Conservation (phyloP, 2,329 filamentous ascomycete genomes). For the Colletotrichum sojae region DNA sequence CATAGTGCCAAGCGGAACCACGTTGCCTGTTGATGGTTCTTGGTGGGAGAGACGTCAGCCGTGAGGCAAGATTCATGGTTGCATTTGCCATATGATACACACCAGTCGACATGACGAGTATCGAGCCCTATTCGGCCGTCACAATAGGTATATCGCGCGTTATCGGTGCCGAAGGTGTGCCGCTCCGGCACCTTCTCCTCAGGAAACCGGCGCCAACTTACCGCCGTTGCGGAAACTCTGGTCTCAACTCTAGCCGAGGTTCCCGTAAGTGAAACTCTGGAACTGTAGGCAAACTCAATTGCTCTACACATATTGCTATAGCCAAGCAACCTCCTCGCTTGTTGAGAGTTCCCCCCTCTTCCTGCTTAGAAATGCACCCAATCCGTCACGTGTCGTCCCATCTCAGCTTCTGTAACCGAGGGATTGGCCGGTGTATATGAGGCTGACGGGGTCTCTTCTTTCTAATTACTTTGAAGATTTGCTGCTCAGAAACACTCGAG, state of each 20-base stretch:
- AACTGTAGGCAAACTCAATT: neutral
- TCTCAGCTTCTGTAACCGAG: slow-evolving; percentile 11
- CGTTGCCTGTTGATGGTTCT: no score
- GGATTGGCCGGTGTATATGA: slow-evolving; percentile 18
- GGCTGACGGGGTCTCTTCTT: neutral
- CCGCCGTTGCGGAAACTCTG: slow-evolving; percentile 14
- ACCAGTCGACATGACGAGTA: neutral
- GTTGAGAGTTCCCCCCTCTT: neutral
- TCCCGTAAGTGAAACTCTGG: slow-evolving; percentile 19
- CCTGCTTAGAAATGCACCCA: slow-evolving; percentile 34
- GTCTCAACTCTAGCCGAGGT: slow-evolving; percentile 21
- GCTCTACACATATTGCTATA: neutral
- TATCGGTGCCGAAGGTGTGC: no score
- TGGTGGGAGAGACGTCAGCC: no score
- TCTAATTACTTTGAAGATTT: accelerated
- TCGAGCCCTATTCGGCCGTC: neutral
- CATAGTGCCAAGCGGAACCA: no score
- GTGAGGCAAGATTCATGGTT: neutral
- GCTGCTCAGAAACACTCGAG: no score
- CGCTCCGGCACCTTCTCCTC: neutral
- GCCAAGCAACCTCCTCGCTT: neutral
- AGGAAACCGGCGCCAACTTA: neutral
- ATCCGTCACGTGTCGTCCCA: slow-evolving; percentile 29
- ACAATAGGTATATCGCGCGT: no score
- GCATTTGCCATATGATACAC: neutral